Percentiles rank a stretch among this genome's conserved stretches.
phyloP scores from a whole-genome alignment of 176 grass and related monocot genomes.

The Coix lacrymajobi region DNA sequence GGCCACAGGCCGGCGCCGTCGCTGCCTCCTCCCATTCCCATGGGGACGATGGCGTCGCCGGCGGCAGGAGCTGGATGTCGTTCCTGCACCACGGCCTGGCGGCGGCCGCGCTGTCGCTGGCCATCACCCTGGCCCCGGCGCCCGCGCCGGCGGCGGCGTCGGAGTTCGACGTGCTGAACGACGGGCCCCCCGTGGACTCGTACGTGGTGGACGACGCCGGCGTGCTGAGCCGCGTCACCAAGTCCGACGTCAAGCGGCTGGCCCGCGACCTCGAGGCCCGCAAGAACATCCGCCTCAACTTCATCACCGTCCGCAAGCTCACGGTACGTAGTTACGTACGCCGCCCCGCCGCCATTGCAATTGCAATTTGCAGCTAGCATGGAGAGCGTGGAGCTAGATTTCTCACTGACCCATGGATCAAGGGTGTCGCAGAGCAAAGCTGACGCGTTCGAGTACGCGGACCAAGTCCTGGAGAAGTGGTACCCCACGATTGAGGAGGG shows the following conservation, averaged over 20 bases:
- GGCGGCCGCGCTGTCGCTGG: conserved; percentile 63
- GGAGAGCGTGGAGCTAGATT: too few relatives aligned
- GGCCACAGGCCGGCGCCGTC: background rate
- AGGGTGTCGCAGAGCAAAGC: conserved; percentile 76
- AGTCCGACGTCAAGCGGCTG: conserved; percentile 75
- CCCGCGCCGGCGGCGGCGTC: conserved; percentile 54
- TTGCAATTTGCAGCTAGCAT: background rate
- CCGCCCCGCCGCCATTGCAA: background rate
- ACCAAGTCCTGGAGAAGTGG: conserved; percentile 99
- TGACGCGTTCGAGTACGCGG: conserved; percentile 98
- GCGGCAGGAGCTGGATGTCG: conserved; percentile 49
- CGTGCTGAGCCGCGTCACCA: conserved; percentile 94
- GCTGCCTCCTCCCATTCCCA: background rate
- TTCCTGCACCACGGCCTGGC: conserved; percentile 80
- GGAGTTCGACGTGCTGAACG: conserved; percentile 92
- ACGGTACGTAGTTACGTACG: conserved; percentile 59
- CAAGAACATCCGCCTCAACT: conserved; percentile 90
- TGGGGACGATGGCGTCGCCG: background rate
- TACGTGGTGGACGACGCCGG: conserved; percentile 94
- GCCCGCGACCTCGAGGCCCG: conserved; percentile 70
- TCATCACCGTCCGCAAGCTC: conserved; percentile 90
- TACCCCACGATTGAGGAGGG: conserved; percentile 90
- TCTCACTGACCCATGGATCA: background rate
- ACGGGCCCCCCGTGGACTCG: conserved; percentile 60
- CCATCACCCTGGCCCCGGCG: conserved; percentile 59